Evolutionary conservation across 2,329 filamentous ascomycete genomes (phyloP).

Genomic region (Colletotrichum neosansevieriae): DNA sequence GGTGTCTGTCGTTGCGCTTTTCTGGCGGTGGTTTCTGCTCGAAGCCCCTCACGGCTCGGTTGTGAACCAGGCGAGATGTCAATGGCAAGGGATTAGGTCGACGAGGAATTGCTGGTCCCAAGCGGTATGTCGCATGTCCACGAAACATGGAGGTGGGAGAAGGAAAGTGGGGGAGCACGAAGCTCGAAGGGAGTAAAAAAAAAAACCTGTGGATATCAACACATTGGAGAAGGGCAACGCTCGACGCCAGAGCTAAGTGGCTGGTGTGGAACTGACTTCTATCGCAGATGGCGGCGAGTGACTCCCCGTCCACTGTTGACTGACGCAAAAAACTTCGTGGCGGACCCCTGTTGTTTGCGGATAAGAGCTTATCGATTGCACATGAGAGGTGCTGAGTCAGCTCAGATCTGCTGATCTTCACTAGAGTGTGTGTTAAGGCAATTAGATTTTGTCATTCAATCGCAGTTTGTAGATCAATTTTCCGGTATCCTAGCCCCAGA

Average conservation of each 20-base stretch:
- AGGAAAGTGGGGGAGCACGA: slow-evolving; percentile 33
- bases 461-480: too few species aligned
- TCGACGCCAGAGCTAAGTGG: slow-evolving; percentile 1
- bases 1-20: neutral
- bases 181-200: slow-evolving; percentile 2
- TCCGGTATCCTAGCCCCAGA: too few species aligned
- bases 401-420: too few species aligned
- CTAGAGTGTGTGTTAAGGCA: too few species aligned
- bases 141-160: slow-evolving; percentile 27
- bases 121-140: neutral
- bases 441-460: too few species aligned
- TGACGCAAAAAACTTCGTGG: slow-evolving; percentile 3
- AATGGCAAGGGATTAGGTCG: neutral
- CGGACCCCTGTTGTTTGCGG: slow-evolving; percentile 2
- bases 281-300: slow-evolving; percentile 21
- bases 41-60: neutral
- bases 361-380: slow-evolving; percentile 21
- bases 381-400: neutral
- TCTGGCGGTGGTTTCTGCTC: neutral
- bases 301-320: slow-evolving; percentile 3
- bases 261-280: slow-evolving; percentile 8
- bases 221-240: slow-evolving; percentile 24
- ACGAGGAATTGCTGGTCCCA: neutral
- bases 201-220: slow-evolving; percentile 36
- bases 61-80: neutral